A percentile compares a stretch with the other conserved stretches of the same genome.
These are phyloP conservation scores for Claviceps capensis DNA, from an alignment of 2,329 filamentous ascomycete genomes.

Conservation along the genomic window DNA sequence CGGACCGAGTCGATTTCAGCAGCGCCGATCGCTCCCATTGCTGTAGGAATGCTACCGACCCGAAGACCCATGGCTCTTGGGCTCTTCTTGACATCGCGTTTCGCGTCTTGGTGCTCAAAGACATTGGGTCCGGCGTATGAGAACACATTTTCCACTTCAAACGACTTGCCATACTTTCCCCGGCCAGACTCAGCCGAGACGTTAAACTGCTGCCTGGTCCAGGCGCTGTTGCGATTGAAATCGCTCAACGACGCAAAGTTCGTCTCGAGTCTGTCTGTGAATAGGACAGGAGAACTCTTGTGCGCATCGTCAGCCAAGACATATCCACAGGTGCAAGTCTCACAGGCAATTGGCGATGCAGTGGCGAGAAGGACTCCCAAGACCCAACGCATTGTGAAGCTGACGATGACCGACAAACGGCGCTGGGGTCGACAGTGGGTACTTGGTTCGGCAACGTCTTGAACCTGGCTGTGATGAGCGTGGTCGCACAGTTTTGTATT, in stretches of 20 bases:
- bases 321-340: slow-evolving; percentile 61
- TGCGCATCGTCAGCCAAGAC: slow-evolving; percentile 32
- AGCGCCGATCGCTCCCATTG: slow-evolving; percentile 38
- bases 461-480: neutral
- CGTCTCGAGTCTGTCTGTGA: slow-evolving; percentile 57
- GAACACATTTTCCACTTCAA: slow-evolving; percentile 41
- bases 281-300: slow-evolving; percentile 31
- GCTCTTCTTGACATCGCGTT: slow-evolving; percentile 24
- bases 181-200: slow-evolving; percentile 41
- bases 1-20: slow-evolving; percentile 51
- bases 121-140: slow-evolving; percentile 32
- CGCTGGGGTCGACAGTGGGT: neutral
- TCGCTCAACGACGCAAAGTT: slow-evolving; percentile 49
- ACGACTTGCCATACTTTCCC: slow-evolving; percentile 54
- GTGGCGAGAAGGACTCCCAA: slow-evolving; percentile 3
- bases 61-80: slow-evolving; percentile 37
- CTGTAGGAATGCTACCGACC: slow-evolving; percentile 31
- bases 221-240: slow-evolving; percentile 40
- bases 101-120: slow-evolving; percentile 7
- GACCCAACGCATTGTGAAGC: neutral
- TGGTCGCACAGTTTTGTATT: neutral
- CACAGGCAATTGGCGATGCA: slow-evolving; percentile 6
- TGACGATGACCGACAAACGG: neutral
- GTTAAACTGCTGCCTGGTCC: slow-evolving; percentile 55
- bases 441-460: neutral